phyloP scores from a whole-genome alignment of 2,329 filamentous ascomycete species.

The Fusarium udum region DNA sequence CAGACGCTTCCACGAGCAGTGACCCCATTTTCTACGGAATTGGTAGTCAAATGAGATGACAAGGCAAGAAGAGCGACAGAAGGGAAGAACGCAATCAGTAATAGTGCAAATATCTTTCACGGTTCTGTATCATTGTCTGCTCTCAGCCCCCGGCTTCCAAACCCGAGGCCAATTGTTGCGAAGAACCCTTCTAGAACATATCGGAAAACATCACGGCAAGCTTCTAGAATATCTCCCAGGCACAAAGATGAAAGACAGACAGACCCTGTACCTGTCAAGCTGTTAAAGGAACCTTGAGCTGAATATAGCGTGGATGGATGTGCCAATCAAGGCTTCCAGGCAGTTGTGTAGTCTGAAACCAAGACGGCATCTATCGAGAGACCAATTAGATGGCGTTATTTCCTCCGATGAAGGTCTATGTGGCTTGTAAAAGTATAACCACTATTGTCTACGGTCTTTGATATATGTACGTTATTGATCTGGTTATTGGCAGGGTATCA shows the following conservation, averaged over 20 bases:
- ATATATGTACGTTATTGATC: neutral
- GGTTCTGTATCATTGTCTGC: too few species aligned
- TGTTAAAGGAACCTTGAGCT: neutral
- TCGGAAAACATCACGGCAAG: accelerated
- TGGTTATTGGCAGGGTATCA: too few species aligned
- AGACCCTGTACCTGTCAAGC: neutral
- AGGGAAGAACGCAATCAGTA: accelerated
- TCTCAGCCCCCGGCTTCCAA: neutral
- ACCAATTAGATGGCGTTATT: accelerated
- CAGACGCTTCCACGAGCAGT: too few species aligned
- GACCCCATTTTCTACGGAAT: neutral
- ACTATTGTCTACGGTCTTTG: neutral
- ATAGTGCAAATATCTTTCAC: too few species aligned
- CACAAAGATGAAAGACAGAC: accelerated
- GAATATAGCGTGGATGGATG: neutral
- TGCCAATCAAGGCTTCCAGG: neutral
- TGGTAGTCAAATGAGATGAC: neutral
- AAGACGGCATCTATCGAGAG: neutral
- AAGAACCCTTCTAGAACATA: neutral
- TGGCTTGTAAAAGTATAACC: neutral
- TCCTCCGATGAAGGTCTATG: accelerated
- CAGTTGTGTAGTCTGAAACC: neutral
- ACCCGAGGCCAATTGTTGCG: neutral
- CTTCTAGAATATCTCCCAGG: neutral
- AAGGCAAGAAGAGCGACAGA: accelerated